phyloP scores from a whole-genome alignment of 2,329 filamentous ascomycete genomes.

The Ceratocystis cacaofunesta region DNA sequence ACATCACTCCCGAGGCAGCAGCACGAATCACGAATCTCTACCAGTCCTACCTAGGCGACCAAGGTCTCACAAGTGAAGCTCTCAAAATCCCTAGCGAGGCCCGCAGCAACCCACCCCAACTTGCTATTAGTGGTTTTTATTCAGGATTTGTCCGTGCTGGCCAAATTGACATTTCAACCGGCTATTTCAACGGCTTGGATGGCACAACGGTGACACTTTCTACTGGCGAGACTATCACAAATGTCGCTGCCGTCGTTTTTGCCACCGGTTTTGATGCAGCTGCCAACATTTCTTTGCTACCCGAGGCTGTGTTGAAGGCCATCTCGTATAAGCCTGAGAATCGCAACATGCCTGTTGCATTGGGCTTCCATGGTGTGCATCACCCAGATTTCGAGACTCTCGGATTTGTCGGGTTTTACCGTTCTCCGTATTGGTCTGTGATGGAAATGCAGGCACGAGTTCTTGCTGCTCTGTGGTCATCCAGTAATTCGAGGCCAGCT shows the following conservation, averaged over 20 bases:
- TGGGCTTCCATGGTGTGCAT: constrained; percentile 53
- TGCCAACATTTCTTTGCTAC: constrained; percentile 49
- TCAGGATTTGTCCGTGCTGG: constrained; percentile 57
- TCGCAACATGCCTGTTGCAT: constrained; percentile 44
- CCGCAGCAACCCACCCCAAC: constrained; percentile 41
- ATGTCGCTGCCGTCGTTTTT: constrained; percentile 53
- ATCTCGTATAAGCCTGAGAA: constrained; percentile 44
- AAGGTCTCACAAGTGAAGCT: constrained; percentile 33
- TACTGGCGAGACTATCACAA: constrained; percentile 27
- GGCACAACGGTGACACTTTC: constrained; percentile 26
- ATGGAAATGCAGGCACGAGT: constrained; percentile 76
- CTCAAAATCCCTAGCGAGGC: constrained; percentile 26
- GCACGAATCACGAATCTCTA: constrained; percentile 39
- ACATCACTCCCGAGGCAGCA: constrained; percentile 30
- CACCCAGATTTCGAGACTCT: constrained; percentile 46
- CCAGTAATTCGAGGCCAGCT: constrained; percentile 1
- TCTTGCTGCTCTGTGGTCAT: constrained; percentile 45
- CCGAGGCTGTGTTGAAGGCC: constrained; percentile 35
- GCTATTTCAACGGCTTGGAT: constrained; percentile 27
- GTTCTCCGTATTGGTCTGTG: constrained; percentile 71
- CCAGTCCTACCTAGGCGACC: constrained; percentile 20
- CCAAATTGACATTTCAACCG: constrained; percentile 36
- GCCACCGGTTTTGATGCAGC: constrained; percentile 62
- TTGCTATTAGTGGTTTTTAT: constrained; percentile 59
- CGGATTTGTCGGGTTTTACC: constrained; percentile 72